phyloP scores from a whole-genome alignment of 1,284 basidiomycete genomes.

The Pholiota adiposa region DNA sequence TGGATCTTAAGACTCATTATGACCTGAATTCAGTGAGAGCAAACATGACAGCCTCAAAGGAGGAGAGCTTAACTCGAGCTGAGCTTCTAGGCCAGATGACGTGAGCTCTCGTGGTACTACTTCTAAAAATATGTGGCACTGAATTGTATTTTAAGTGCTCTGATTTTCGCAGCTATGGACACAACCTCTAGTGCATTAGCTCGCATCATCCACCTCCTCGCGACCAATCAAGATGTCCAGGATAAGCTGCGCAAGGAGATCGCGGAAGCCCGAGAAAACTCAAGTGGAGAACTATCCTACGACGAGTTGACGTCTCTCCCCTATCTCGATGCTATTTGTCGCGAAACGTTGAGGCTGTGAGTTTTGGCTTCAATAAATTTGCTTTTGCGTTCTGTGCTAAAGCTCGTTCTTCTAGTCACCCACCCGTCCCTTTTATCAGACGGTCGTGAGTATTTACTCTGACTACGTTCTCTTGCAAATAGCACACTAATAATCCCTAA shows the following conservation, averaged over 20 bases:
- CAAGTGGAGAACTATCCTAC: constrained; percentile 24
- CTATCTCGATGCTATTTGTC: constrained; percentile 33
- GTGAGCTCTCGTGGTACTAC: constrained; percentile 28
- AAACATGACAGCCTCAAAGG: constrained; percentile 34
- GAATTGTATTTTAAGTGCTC: constrained; percentile 2
- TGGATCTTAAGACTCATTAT: background rate
- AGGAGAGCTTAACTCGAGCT: constrained; percentile 35
- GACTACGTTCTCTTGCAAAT: background rate
- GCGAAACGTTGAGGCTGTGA: constrained; percentile 35
- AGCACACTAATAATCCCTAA: too few relatives aligned
- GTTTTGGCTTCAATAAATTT: too few relatives aligned
- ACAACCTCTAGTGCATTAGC: constrained; percentile 34
- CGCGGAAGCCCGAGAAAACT: constrained; percentile 21
- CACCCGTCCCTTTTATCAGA: constrained; percentile 12
- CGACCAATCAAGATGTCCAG: constrained; percentile 28
- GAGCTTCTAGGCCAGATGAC: constrained; percentile 44
- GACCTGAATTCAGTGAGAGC: constrained; percentile 32
- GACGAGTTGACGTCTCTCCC: constrained; percentile 31
- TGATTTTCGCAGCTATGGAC: constrained; percentile 25
- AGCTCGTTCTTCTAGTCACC: constrained; percentile 15
- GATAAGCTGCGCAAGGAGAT: constrained; percentile 34
- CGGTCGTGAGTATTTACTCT: constrained; percentile 17
- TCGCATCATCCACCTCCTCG: constrained; percentile 30
- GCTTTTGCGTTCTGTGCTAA: too few relatives aligned
- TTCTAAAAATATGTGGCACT: background rate